Base-by-base conservation (phyloP, 2,329 filamentous ascomycete genomes). In the Colletotrichum sp. region DNA sequence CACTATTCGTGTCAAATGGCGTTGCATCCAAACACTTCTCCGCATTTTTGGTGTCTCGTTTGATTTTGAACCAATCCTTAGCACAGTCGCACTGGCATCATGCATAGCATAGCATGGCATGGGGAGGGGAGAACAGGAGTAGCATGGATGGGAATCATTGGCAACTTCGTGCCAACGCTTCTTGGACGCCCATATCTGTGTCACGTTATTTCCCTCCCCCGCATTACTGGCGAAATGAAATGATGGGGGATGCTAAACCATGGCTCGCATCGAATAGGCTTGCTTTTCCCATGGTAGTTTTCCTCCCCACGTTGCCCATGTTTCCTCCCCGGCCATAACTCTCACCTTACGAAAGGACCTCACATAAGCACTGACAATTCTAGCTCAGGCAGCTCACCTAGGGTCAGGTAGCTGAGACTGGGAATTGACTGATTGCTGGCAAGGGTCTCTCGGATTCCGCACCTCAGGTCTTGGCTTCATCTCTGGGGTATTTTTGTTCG, bases 211-310 rank as follows among this genome's bases (percentile, higher is more conserved):
- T 75, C 36, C 5, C 34, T 73, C 24, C 70, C 73, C 73, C 73
- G 73, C 73, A 73, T 73, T 73, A 64, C 69, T 64, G 64, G 32
- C 64, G 64, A 76, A 44, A 73, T 76, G 55, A 68, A 34, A 73
- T 76, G 55, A 68, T 18, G 15, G 69, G 18, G 32, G 64, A 32
- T 36, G 36, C 28, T 39, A 18, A 52, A 44, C 30, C 59, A 64
- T 57, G 59, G 71, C 52, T 57, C 49, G 63, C 64, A 62, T 73
- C 65, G 55, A 69, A 26, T 57, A 62, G 32, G 70, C 55, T 63
- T 60, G 26, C 55, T 69, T 59, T 39, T 68, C 24, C 28, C 65
- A 68, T 57, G 28, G 28, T 32, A 49, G 44, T 68, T 57, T 68
- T 36, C 26, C 36, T 66, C 36, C 63, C 15, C 16, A 24, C 13